Evolutionary conservation across 768 basidiomycete genomes (phyloP), one percentile per base, ranked within the genome.

Genomic region (Phaeolepiota aurea): DNA sequence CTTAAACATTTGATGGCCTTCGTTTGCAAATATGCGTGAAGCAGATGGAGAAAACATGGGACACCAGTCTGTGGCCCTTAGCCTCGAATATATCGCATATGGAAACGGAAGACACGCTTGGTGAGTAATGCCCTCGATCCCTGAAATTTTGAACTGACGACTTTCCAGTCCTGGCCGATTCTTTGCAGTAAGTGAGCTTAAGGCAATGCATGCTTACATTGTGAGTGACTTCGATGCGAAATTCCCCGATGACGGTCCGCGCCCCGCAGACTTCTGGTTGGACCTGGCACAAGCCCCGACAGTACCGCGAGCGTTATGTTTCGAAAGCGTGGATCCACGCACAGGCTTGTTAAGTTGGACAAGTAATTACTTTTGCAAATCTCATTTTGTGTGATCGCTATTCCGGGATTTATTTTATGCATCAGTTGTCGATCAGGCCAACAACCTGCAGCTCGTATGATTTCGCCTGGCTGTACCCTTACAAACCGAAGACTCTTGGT

Each of bases 171-270:
- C 70, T n/a, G 67, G 69, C 20, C 57, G 69, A 10, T 68, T 71
- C 50, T 69, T 72, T 47, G 68, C 68, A 13, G 63, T 63, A 16
- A 67, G 61, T 38, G 67, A 66, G 44, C 42, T 72, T 22, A 71
- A 72, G 50, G 57, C 58, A 4, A 59, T 71, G 48, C 49, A 64
- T 13, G 66, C 66, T 1, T 54, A 65, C 50, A 50, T 68, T 15
- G 41, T 66, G 15, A 33, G 64, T 42, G 63, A 56, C 30, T 71
- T 69, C 44, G 71, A 71, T 44, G 45, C 69, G 22, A 63, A 60
- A 40, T 34, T 65, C 37, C 47, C 59, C 35, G 44, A 58, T n/a
- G 53, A 47, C 13, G 44, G 44, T 9, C 39, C 21, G 7, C 51
- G 52, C 20, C 53, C 54, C 7, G 38, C 39, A 9, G 48, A 49